phyloP scores from a whole-genome alignment of 352 stramenopile genomes.

The Lagenidium giganteum region DNA sequence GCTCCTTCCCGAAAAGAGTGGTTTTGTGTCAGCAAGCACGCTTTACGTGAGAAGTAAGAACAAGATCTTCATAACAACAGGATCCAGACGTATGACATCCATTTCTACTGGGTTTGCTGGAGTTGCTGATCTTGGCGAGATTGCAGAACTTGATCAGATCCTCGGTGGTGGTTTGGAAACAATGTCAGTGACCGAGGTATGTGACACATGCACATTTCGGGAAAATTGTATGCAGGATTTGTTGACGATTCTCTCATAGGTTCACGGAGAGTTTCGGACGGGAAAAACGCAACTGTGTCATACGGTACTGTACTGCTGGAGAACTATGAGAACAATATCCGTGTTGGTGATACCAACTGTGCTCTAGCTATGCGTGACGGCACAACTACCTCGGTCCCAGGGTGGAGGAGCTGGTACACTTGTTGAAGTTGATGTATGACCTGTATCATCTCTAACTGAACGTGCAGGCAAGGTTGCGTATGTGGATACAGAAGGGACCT shows the following conservation, averaged over 20 bases:
- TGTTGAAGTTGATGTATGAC: neutral
- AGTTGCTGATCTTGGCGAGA: no score
- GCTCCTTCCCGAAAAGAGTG: slow-evolving; percentile 68
- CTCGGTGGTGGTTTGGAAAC: slow-evolving; percentile 87
- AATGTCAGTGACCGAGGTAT: slow-evolving; percentile 88
- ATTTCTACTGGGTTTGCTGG: no score
- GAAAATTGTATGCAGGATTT: neutral
- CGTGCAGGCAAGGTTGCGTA: slow-evolving; percentile 86
- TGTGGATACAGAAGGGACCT: slow-evolving; percentile 92
- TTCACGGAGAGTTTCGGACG: slow-evolving; percentile 91
- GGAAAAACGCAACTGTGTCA: slow-evolving; percentile 94
- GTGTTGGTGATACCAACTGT: neutral
- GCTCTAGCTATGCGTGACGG: slow-evolving; percentile 58
- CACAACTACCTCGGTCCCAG: slow-evolving; percentile 81
- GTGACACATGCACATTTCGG: no score
- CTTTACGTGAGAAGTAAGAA: slow-evolving; percentile 66
- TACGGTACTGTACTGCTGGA: slow-evolving; percentile 50
- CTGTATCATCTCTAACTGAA: slow-evolving; percentile 7
- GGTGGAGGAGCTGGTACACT: slow-evolving; percentile 71
- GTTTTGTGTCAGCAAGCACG: slow-evolving; percentile 64
- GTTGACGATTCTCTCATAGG: slow-evolving; percentile 23
- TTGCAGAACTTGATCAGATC: slow-evolving; percentile 77
- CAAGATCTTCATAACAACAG: slow-evolving; percentile 76
- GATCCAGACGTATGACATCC: slow-evolving; percentile 49
- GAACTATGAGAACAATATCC: neutral